Evolutionary conservation across 768 basidiomycete species (phyloP).

Genomic region (Infundibulicybe gibba): DNA sequence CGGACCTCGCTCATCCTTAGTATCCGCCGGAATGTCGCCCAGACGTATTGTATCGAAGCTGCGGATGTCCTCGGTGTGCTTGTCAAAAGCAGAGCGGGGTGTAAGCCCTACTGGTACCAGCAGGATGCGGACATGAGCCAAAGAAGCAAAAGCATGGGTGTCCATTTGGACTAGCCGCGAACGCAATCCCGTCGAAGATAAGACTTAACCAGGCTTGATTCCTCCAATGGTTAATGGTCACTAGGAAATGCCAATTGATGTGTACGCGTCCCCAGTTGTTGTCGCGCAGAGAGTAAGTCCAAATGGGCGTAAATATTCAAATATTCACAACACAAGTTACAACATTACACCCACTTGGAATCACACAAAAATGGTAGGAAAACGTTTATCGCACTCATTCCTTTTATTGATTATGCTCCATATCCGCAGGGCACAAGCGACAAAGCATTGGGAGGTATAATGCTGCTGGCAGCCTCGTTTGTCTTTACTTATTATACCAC

Average conservation of each 20-base stretch:
- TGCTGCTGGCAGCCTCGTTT: slow-evolving; percentile 74
- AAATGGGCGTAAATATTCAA: not conserved
- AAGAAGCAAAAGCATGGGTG: slow-evolving; percentile 69
- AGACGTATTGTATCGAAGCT: slow-evolving; percentile 72
- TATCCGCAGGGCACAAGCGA: slow-evolving; percentile 68
- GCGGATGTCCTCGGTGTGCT: slow-evolving; percentile 70
- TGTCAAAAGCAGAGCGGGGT: slow-evolving; percentile 62
- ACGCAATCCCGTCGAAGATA: no score
- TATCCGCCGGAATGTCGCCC: slow-evolving; percentile 78
- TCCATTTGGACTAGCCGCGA: slow-evolving; percentile 44
- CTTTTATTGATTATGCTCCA: slow-evolving; percentile 2
- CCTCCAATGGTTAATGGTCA: no score
- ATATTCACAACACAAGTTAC: not conserved
- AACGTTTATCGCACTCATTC: not conserved
- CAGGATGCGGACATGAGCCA: slow-evolving; percentile 83
- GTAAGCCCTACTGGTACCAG: slow-evolving; percentile 85
- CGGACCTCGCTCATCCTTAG: slow-evolving; percentile 73
- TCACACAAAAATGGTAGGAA: no score
- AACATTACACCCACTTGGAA: no score
- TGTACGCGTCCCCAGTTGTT: no score
- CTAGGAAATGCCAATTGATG: no score
- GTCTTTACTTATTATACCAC: slow-evolving; percentile 89
- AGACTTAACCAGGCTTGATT: no score
- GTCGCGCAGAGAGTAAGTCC: not conserved
- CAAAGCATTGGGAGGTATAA: slow-evolving; percentile 71